These are phyloP conservation scores for Cladosporium cucumerinum DNA, from an alignment of 2,329 filamentous ascomycete genomes.

Conservation along the genomic window DNA sequence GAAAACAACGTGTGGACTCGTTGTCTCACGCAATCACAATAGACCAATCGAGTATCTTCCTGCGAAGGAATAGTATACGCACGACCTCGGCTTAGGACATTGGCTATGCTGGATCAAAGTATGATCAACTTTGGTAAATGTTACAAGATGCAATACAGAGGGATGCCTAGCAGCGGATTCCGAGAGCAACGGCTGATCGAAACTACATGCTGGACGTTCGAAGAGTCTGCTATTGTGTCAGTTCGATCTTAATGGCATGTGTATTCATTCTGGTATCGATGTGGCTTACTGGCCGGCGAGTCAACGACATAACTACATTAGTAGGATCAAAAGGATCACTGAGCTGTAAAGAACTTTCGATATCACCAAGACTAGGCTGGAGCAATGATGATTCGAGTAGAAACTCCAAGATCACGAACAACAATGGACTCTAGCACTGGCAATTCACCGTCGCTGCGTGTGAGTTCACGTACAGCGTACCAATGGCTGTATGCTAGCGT, in stretches of 20 bases:
- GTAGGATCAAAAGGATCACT: too few species aligned
- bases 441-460: neutral
- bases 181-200: neutral
- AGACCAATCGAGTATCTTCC: neutral
- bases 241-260: neutral
- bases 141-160: neutral
- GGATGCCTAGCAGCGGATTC: neutral
- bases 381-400: too few species aligned
- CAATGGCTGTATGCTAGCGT: too few species aligned
- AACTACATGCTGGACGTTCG: neutral
- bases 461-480: neutral
- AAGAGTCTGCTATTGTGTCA: neutral
- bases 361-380: too few species aligned
- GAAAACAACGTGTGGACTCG: neutral
- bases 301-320: neutral
- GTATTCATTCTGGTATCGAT: neutral
- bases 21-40: neutral
- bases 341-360: too few species aligned
- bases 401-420: too few species aligned
- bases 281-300: too few species aligned
- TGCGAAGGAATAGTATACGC: neutral
- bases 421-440: too few species aligned
- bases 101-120: neutral
- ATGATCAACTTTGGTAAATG: neutral
- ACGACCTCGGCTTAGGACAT: neutral